A percentile compares a stretch with the other conserved stretches of the same genome.
phyloP scores from a whole-genome alignment of 1,139 yeast species.

The Zygosaccharomyces sapae region DNA sequence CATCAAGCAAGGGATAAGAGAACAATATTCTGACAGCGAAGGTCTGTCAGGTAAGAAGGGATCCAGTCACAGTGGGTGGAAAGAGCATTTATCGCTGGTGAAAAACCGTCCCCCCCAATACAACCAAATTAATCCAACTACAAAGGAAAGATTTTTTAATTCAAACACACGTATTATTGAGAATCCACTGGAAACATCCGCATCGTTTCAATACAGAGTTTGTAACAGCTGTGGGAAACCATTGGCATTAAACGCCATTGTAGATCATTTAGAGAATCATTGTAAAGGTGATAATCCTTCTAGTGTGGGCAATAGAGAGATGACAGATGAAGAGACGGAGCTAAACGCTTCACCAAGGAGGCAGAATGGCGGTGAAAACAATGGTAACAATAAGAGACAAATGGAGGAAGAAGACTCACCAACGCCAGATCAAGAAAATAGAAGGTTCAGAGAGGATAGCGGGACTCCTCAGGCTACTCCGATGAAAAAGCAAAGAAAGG shows the following conservation, averaged over 20 bases:
- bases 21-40: constrained; percentile 15
- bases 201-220: constrained; percentile 48
- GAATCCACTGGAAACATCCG: constrained; percentile 43
- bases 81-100: constrained; percentile 22
- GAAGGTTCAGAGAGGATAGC: constrained; percentile 14
- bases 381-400: constrained; percentile 33
- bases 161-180: constrained; percentile 31
- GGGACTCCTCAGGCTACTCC: constrained; percentile 21
- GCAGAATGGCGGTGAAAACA: constrained; percentile 29
- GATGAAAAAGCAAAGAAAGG: constrained; percentile 43
- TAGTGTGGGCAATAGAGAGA: constrained; percentile 11
- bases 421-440: constrained; percentile 20
- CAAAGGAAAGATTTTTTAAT: constrained; percentile 22
- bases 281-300: constrained; percentile 20
- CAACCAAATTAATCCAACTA: constrained; percentile 16
- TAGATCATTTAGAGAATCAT: constrained; percentile 42
- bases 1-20: constrained; percentile 18
- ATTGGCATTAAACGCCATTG: constrained; percentile 34
- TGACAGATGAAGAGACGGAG: constrained; percentile 11
- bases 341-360: constrained; percentile 9
- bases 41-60: constrained; percentile 8
- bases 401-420: constrained; percentile 34
- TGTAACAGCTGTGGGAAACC: constrained; percentile 68
- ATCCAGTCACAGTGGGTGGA: constrained; percentile 25
- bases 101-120: constrained; percentile 21